Evolutionary conservation across 257 asterid species (phyloP), one percentile per base, ranked within the genome.

Genomic region (Nicotiana tomentosiformis): DNA sequence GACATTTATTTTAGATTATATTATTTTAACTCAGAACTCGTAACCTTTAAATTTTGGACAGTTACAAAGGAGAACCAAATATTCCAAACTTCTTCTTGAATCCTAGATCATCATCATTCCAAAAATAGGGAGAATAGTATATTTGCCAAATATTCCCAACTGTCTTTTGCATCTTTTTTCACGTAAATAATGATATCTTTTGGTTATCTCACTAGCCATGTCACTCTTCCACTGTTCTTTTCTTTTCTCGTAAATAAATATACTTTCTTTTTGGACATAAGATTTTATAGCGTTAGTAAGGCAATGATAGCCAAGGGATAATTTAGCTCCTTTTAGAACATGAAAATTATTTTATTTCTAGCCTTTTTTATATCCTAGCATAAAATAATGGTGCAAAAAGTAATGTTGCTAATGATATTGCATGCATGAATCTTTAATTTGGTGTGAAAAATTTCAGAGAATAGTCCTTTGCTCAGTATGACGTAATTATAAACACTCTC

Each of bases 221-320:
- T 82, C 86, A 83, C 32, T 76, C 67, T 85, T 85, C 90, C 91
- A 87, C 90, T 87, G 74, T 78, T 55, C 53, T 81, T 84, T 61
- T 77, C 66, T 82, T 61, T 33, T 49, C 49, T 26, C 8, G 4
- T 23, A 46, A 49, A 6, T 5, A 5, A 57, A 57, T 1, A 57
- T 16, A 17, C 10, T 49, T 26, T 10, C 10, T 23, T 26, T 43
- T 7, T 26, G 1, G 43, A 74, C 20, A 26, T 26, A 74, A 3
- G 53, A 77, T 79, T 80, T 58, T 72, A 72, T 81, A 18, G 66
- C 80, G 77, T 86, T 80, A 55, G 30, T 43, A 23, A 39, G 82
- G 82, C 56, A 61, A 82, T 83, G 82, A 88, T 84, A 49, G 26
- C 62, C 80, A 74, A 74, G 62, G 51, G 26, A 74, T 37, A 49